Conservation (phyloP, 129 eudicot genomes). For the Scalesia atractyloides region DNA sequence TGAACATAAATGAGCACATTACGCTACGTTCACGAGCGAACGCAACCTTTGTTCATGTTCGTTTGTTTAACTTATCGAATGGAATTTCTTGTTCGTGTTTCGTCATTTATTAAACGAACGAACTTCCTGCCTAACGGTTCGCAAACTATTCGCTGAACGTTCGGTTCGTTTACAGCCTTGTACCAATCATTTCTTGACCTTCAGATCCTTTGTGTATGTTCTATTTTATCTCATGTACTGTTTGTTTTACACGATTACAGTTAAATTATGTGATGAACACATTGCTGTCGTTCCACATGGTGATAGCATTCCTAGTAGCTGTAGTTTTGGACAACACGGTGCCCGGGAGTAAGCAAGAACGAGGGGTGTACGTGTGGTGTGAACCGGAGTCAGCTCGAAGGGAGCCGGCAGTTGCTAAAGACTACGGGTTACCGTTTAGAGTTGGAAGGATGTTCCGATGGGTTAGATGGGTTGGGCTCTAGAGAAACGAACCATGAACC, state of each 20-base stretch:
- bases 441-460: slow-evolving; percentile 86
- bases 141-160: too few relatives aligned
- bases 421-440: slow-evolving; percentile 83
- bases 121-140: too few relatives aligned
- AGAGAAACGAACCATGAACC: slow-evolving; percentile 4
- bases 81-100: too few relatives aligned
- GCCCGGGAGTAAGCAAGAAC: slow-evolving; percentile 92
- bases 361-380: slow-evolving; percentile 94
- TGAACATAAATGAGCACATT: too few relatives aligned
- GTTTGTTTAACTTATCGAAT: too few relatives aligned
- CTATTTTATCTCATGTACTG: not conserved
- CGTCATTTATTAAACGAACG: too few relatives aligned
- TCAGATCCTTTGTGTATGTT: not conserved
- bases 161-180: too few relatives aligned
- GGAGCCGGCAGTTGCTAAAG: slow-evolving; percentile 79
- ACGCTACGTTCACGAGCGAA: too few relatives aligned
- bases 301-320: slow-evolving; percentile 84
- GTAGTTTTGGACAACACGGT: slow-evolving; percentile 87
- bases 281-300: slow-evolving; percentile 86
- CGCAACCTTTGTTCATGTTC: too few relatives aligned
- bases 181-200: too few relatives aligned
- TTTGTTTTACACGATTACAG: slow-evolving; percentile 37
- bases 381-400: slow-evolving; percentile 82
- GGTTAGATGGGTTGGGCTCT: slow-evolving; percentile 97
- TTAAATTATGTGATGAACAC: slow-evolving; percentile 84